Base-by-base conservation (phyloP, 176 grass and related monocot species). In the Zizania latifolia region DNA sequence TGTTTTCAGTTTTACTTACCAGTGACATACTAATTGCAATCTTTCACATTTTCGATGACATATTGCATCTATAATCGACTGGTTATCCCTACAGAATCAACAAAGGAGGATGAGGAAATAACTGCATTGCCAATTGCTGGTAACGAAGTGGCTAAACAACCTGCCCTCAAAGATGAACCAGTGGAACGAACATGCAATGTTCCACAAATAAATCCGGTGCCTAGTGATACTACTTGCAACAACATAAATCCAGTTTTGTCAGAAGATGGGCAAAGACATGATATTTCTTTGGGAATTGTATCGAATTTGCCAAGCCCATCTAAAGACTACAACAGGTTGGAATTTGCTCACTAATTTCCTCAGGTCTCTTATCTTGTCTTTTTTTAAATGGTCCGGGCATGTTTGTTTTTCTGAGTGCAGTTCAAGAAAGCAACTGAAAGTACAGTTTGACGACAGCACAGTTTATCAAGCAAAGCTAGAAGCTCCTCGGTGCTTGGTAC, bases 401-500 rank as follows among this genome's bases (percentile, higher is more conserved):
- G 21, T 68, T 24, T 62, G 36, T 21, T 53, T 68, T 74, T 82
- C 17, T 78, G 27, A 62, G 37, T 66, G 74, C 64, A 92, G 89
- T 33, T 7, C 10, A 2, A 21, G 5, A 44, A 70, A 83, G 60
- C 70, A 82, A 45, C 83, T 55, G 28, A 70, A 88, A 79, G 29
- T 59, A 17, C 86, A 56, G 0, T 62, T 70, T 57, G 55, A 75
- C 23, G 58, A 53, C 70, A 37, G 26, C 68, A 56, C 43, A 65
- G 33, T 31, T 68, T 17, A 79, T 54, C 50, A 48, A 17, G 26
- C 40, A 67, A 83, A 70, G 27, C 75, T 17, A 23, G 70, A 80
- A 29, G 15, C 34, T 65, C 28, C 73, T 75, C 70, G 23, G 37
- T 79, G 35, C 27, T 70, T 81, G 78, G 89, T 88, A 88, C 44